Percentiles rank a stretch among this genome's conserved stretches.
These are phyloP conservation scores for Suillus ampliporus DNA, from an alignment of 768 basidiomycete species.

Conservation along the genomic window DNA sequence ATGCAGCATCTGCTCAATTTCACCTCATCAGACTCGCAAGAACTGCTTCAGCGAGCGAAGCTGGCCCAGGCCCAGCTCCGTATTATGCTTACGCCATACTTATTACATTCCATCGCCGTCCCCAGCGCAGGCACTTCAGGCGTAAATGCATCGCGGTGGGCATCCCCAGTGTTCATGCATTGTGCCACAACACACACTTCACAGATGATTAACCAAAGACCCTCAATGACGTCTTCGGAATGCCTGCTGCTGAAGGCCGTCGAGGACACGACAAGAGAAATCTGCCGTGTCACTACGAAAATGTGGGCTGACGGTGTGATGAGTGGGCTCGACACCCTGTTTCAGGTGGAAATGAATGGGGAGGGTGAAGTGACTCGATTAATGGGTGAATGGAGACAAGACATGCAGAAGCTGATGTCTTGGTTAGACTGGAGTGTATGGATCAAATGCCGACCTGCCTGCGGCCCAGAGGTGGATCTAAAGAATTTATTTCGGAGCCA, in stretches of 20 bases:
- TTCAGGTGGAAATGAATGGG: not conserved
- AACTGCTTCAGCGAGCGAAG: slow-evolving; percentile 13
- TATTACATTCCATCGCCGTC: slow-evolving; percentile 15
- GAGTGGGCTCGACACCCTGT: slow-evolving; percentile 12
- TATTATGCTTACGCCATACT: slow-evolving; percentile 21
- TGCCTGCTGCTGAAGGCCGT: slow-evolving; percentile 16
- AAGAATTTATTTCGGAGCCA: not conserved
- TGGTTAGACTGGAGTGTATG: slow-evolving; percentile 32
- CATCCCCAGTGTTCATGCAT: slow-evolving; percentile 13
- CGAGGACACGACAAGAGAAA: slow-evolving; percentile 20
- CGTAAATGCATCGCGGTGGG: slow-evolving; percentile 15
- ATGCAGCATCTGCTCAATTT: slow-evolving; percentile 42
- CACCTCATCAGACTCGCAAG: slow-evolving; percentile 17
- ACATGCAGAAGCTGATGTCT: slow-evolving; percentile 18
- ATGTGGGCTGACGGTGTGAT: slow-evolving; percentile 27
- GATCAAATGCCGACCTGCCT: slow-evolving; percentile 25
- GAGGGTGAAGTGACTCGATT: slow-evolving; percentile 7
- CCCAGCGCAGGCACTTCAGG: slow-evolving; percentile 3
- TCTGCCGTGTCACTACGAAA: slow-evolving; percentile 23
- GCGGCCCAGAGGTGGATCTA: slow-evolving; percentile 17
- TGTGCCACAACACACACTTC: slow-evolving; percentile 19
- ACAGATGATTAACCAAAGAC: not conserved
- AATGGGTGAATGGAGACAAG: slow-evolving; percentile 17
- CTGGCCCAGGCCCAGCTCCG: slow-evolving; percentile 27
- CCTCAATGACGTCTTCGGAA: slow-evolving; percentile 19